Conservation (phyloP, 306 rosid genomes). For the Corylus heterophylla region DNA sequence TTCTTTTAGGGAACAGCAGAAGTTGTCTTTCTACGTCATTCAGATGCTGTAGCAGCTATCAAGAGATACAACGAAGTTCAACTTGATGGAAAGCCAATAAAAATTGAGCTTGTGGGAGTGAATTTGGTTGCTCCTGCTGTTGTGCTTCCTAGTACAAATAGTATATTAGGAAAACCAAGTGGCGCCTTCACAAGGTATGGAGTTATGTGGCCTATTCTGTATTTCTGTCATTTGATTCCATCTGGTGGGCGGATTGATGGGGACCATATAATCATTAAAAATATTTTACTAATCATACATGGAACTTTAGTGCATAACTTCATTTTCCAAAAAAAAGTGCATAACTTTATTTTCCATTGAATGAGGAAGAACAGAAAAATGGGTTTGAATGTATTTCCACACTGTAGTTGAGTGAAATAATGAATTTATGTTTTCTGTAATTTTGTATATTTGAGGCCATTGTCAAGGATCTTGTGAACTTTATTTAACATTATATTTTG, state of each 20-base stretch:
- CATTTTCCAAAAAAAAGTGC: not conserved
- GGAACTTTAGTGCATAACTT: not conserved
- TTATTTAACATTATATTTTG: not conserved
- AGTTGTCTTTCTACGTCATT: conserved; percentile 44
- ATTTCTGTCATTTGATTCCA: not conserved
- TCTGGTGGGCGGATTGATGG: not conserved
- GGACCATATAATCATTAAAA: not conserved
- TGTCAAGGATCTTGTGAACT: not conserved
- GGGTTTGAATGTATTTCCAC: not conserved
- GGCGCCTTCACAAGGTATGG: conserved; percentile 34
- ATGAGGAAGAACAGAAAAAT: not conserved
- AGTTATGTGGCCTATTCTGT: conserved; percentile 1
- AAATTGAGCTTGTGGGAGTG: conserved; percentile 61
- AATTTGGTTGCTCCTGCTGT: conserved; percentile 22
- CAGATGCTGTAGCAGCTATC: conserved; percentile 62
- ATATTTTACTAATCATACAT: not conserved
- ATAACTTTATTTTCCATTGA: not conserved
- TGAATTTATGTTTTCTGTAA: not conserved
- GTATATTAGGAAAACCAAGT: conserved; percentile 36
- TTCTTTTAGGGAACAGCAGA: conserved; percentile 62
- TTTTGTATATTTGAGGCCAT: not conserved
- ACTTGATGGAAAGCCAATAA: conserved; percentile 62
- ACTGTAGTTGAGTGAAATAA: not conserved
- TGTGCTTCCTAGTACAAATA: conserved; percentile 14
- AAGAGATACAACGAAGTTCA: conserved; percentile 49